A percentile compares a stretch with the other conserved stretches of the same genome.
Evolutionary conservation across 2,329 filamentous ascomycete species (phyloP).

Genomic region (Davidsoniella neocaledoniae): DNA sequence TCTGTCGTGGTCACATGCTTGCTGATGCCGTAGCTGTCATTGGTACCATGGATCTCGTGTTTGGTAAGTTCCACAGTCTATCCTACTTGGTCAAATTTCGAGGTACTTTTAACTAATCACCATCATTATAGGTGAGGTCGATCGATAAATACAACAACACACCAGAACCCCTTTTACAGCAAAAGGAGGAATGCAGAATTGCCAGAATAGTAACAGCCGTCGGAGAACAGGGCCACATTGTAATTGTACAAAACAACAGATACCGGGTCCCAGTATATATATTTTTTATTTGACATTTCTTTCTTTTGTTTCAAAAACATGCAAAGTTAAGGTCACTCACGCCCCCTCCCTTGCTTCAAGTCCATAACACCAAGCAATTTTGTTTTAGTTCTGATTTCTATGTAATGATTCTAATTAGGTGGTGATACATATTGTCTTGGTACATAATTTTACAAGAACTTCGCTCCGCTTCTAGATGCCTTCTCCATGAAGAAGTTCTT

Average conservation of each 20-base stretch:
- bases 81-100: background rate
- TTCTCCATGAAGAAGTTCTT: constrained; percentile 79
- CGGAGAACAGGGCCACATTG: constrained; percentile 11
- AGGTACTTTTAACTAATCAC: background rate
- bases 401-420: constrained; percentile 1
- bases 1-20: constrained; percentile 79
- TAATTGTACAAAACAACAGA: constrained; percentile 17
- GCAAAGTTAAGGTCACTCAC: background rate
- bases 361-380: background rate
- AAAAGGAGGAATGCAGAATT: constrained; percentile 12
- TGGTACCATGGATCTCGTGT: constrained; percentile 76
- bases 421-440: background rate
- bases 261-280: constrained; percentile 16
- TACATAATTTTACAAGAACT: constrained; percentile 21
- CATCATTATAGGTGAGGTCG: constrained; percentile 38
- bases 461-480: constrained; percentile 38
- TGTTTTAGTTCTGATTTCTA: too few relatives aligned
- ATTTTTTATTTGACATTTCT: constrained; percentile 12
- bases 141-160: constrained; percentile 29
- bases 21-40: constrained; percentile 96
- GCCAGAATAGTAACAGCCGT: constrained; percentile 11
- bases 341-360: background rate
- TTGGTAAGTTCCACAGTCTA: constrained; percentile 40
- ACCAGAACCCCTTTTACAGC: constrained; percentile 10
- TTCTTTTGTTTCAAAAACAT: constrained; percentile 8